Evolutionary conservation across 164 flowering plant genomes (phyloP).

Genomic region (Protea cynaroides): DNA sequence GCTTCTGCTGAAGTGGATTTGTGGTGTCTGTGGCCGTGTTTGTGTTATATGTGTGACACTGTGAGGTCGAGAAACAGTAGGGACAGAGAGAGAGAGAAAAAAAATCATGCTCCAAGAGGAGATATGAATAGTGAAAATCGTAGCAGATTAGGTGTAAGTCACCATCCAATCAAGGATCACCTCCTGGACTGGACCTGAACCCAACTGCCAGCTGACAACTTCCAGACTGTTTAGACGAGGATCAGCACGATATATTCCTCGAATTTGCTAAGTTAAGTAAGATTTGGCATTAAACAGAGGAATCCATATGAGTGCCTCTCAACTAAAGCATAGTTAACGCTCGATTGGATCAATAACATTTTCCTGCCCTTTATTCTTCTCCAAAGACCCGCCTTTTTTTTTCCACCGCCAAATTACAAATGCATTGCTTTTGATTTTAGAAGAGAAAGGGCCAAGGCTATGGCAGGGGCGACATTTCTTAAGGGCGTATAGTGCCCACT

Average conservation of each 20-base stretch:
- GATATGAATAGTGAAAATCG: too few relatives aligned
- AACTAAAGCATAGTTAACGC: not conserved
- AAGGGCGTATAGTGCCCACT: not conserved
- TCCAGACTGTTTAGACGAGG: too few relatives aligned
- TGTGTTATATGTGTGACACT: too few relatives aligned
- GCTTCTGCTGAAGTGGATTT: not conserved
- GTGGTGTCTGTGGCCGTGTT: not conserved
- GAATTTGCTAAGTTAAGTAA: not conserved
- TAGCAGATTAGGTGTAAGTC: not conserved
- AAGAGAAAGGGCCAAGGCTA: not conserved
- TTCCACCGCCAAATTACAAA: too few relatives aligned
- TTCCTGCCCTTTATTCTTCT: too few relatives aligned
- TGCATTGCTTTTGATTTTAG: not conserved
- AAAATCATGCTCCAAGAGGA: too few relatives aligned
- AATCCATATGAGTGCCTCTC: not conserved
- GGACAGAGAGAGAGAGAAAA: not conserved
- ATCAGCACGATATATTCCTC: too few relatives aligned
- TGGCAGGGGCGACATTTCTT: not conserved
- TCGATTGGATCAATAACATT: not conserved
- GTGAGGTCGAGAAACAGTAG: not conserved
- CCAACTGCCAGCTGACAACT: not conserved
- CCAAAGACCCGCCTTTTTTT: too few relatives aligned
- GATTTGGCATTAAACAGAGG: not conserved
- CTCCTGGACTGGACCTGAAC: not conserved
- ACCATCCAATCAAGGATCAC: not conserved